Evolutionary conservation across 805 yeast genomes (phyloP).

Genomic region (Teunomyces lycoperdinae): DNA sequence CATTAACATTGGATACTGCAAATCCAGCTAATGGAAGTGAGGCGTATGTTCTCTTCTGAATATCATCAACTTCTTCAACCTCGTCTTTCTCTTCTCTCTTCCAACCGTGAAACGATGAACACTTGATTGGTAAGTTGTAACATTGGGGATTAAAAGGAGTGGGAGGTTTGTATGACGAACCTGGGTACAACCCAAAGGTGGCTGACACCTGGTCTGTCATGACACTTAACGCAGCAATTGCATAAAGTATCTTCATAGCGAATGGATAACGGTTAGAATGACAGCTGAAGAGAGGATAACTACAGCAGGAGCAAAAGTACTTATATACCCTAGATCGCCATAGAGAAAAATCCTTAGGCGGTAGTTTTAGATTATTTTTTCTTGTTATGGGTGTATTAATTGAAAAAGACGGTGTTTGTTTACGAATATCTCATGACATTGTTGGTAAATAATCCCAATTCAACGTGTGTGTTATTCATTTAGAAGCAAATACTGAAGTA

Average conservation of each 20-base stretch:
- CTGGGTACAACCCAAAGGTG: conserved; percentile 1
- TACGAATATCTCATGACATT: background rate
- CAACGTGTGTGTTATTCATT: background rate
- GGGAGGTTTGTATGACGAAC: background rate
- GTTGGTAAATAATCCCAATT: background rate
- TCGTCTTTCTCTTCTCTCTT: conserved; percentile 8
- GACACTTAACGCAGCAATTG: background rate
- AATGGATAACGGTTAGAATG: background rate
- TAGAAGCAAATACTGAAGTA: background rate
- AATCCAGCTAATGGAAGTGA: conserved; percentile 23
- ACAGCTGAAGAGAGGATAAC: background rate
- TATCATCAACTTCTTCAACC: conserved; percentile 7
- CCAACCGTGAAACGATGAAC: background rate
- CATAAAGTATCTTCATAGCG: background rate
- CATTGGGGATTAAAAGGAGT: conserved; percentile 1
- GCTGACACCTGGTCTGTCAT: background rate
- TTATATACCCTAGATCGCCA: background rate
- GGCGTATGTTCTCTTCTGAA: conserved; percentile 8
- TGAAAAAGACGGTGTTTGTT: background rate
- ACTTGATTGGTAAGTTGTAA: conserved; percentile 1
- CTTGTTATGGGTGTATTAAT: background rate
- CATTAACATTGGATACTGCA: conserved; percentile 21
- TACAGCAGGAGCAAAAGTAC: background rate
- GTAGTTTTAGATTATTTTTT: background rate
- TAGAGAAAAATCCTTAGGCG: background rate